These are phyloP conservation scores for Tetrapisispora iriomotensis DNA, from an alignment of 805 yeast species.

Conservation along the genomic window DNA sequence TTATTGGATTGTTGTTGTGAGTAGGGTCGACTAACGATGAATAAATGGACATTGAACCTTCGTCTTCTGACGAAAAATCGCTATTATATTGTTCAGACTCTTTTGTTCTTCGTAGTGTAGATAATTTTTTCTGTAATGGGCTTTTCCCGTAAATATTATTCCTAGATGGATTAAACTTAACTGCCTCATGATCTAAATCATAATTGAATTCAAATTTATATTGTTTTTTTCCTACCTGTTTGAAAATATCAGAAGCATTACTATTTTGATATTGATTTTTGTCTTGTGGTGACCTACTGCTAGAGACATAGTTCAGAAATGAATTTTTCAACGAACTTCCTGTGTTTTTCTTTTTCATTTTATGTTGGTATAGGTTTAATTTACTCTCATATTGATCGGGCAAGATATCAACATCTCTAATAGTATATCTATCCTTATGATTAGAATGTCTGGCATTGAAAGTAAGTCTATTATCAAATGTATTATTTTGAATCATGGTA, in stretches of 20 bases:
- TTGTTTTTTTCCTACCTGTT: conserved; percentile 21
- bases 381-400: conserved; percentile 6
- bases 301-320: conserved; percentile 18
- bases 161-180: not conserved
- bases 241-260: conserved; percentile 6
- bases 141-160: not conserved
- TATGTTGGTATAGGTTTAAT: conserved; percentile 1
- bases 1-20: conserved; percentile 27
- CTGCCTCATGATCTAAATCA: conserved; percentile 3
- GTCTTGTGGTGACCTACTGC: conserved; percentile 6
- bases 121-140: not conserved
- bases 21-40: conserved; percentile 38
- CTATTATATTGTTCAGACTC: not conserved
- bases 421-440: conserved; percentile 17
- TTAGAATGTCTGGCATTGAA: conserved; percentile 2
- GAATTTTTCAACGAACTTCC: conserved; percentile 20
- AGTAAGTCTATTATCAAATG: conserved; percentile 3
- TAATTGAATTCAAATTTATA: conserved; percentile 29
- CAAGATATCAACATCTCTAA: conserved; percentile 22
- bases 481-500: conserved; percentile 1
- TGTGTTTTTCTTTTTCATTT: conserved; percentile 8
- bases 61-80: conserved; percentile 39
- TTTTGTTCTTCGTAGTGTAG: no score
- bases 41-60: conserved; percentile 58
- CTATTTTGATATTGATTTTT: not conserved